A percentile compares a stretch with the other conserved stretches of the same genome.
phyloP scores from a whole-genome alignment of 257 asterid genomes.

The Gardenia jasminoides region DNA sequence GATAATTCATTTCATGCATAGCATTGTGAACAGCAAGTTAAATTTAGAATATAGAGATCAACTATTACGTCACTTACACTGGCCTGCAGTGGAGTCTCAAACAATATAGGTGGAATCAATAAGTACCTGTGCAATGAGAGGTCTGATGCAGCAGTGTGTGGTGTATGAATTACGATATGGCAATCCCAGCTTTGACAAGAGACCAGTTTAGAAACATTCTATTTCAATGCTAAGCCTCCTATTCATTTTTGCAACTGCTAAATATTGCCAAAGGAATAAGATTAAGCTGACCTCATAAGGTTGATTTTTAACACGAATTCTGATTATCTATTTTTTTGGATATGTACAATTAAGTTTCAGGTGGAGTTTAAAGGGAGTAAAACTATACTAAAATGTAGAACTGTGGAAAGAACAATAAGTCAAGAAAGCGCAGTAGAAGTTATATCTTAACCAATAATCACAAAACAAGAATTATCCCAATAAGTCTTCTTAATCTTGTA shows the following conservation, averaged over 20 bases:
- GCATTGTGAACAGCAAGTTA: neutral
- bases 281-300: neutral
- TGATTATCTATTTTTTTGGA: neutral
- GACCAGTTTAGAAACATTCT: too few relatives aligned
- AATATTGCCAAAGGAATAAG: neutral
- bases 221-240: neutral
- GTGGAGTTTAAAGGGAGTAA: neutral
- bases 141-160: neutral
- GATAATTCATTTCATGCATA: neutral
- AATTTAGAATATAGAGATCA: neutral
- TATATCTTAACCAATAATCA: neutral
- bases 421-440: neutral
- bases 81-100: neutral
- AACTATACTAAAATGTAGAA: neutral
- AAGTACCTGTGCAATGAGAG: neutral
- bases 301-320: neutral
- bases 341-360: too few relatives aligned
- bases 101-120: neutral
- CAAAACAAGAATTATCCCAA: neutral
- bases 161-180: neutral
- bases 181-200: neutral
- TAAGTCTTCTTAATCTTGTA: neutral
- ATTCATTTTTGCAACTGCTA: neutral
- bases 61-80: neutral
- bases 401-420: neutral